Evolutionary conservation across 352 stramenopile species (phyloP).

Genomic region (Phytophthora sojae): DNA sequence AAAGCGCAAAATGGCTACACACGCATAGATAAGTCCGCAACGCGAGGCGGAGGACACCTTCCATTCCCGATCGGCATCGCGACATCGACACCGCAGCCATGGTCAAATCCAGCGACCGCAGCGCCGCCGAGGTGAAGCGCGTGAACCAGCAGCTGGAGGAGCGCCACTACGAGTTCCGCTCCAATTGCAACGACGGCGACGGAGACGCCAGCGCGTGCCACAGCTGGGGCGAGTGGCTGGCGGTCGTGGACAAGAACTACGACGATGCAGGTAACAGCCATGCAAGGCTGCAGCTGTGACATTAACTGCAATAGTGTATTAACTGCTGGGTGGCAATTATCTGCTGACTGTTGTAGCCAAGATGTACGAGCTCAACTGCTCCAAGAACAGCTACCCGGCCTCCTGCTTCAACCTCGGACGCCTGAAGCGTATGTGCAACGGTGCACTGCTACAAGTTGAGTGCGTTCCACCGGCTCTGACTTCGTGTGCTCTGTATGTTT

Average conservation of each 20-base stretch:
- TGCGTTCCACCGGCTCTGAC: background rate
- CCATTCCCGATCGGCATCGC: conserved; percentile 1
- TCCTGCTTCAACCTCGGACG: conserved; percentile 91
- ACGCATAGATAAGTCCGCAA: conserved; percentile 8
- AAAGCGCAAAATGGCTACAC: background rate
- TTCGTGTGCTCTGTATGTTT: background rate
- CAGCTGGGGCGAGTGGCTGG: conserved; percentile 88
- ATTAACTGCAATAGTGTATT: background rate
- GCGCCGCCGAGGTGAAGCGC: conserved; percentile 68
- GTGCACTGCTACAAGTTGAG: background rate
- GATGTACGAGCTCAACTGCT: conserved; percentile 88
- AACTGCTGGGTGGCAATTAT: background rate
- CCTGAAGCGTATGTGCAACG: conserved; percentile 63
- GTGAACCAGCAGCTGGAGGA: conserved; percentile 89
- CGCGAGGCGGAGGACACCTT: conserved; percentile 1
- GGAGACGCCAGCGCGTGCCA: conserved; percentile 87
- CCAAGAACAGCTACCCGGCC: conserved; percentile 78
- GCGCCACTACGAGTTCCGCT: conserved; percentile 89
- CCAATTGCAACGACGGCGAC: conserved; percentile 87
- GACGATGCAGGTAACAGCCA: conserved; percentile 53
- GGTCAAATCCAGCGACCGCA: conserved; percentile 53
- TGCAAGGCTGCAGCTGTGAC: background rate
- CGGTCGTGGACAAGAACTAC: conserved; percentile 91
- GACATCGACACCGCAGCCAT: conserved; percentile 20
- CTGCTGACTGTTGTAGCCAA: conserved; percentile 41